Evolutionary conservation across 176 grass and related monocot species (phyloP).

Genomic region (Metroxylon sagu): DNA sequence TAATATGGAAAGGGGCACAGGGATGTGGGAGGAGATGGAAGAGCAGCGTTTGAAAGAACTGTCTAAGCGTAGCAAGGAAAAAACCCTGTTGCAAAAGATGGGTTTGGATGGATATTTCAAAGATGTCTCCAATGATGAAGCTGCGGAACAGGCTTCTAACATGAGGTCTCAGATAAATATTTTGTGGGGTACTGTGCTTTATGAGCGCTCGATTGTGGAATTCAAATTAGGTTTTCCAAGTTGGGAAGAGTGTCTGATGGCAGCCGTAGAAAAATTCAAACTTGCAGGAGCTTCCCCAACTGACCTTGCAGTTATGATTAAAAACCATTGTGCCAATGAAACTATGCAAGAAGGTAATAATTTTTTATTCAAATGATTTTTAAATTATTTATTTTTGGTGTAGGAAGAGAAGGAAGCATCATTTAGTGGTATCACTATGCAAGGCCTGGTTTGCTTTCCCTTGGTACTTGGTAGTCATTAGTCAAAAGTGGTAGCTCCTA

Average conservation of each 20-base stretch:
- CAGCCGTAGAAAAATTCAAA: slow-evolving; percentile 81
- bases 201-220: slow-evolving; percentile 79
- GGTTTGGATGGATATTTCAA: slow-evolving; percentile 35
- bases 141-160: slow-evolving; percentile 46
- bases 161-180: slow-evolving; percentile 79
- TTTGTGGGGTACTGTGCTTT: slow-evolving; percentile 88
- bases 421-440: too few relatives aligned
- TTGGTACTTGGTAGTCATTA: too few relatives aligned
- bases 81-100: slow-evolving; percentile 38
- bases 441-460: too few relatives aligned
- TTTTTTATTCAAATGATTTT: neutral
- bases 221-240: slow-evolving; percentile 60
- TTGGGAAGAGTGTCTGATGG: slow-evolving; percentile 75
- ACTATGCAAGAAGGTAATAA: slow-evolving; percentile 66
- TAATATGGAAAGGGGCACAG: slow-evolving; percentile 64
- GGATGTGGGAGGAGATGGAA: slow-evolving; percentile 79
- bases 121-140: slow-evolving; percentile 35
- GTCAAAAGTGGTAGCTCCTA: too few relatives aligned
- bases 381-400: too few relatives aligned
- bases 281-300: slow-evolving; percentile 44
- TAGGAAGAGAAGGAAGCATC: too few relatives aligned
- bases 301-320: slow-evolving; percentile 66
- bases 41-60: slow-evolving; percentile 42
- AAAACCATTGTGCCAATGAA: slow-evolving; percentile 75
- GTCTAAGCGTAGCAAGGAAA: slow-evolving; percentile 51